Conservation (phyloP, 225 moss, liverwort and hornwort species). For the Anthoceros angustus region DNA sequence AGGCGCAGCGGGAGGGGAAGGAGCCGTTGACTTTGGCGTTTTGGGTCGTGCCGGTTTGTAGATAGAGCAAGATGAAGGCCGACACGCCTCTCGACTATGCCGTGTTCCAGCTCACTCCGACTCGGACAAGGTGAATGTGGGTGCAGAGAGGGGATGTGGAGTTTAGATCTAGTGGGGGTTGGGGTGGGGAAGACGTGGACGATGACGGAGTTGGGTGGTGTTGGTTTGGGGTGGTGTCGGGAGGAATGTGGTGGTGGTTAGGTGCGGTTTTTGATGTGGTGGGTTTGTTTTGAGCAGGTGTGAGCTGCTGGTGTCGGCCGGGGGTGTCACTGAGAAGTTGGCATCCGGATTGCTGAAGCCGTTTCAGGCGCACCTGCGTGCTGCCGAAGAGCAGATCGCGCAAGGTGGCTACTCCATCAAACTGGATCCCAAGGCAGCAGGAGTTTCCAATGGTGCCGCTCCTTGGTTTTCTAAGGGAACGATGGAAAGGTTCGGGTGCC, state of each 20-base stretch:
- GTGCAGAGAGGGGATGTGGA: background rate
- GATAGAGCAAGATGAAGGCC: slow-evolving; percentile 30
- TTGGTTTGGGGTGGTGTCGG: background rate
- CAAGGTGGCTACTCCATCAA: slow-evolving; percentile 82
- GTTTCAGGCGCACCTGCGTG: slow-evolving; percentile 77
- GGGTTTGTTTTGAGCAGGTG: slow-evolving; percentile 30
- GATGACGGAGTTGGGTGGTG: background rate
- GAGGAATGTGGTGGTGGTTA: background rate
- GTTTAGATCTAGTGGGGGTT: background rate
- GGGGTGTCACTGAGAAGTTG: slow-evolving; percentile 70
- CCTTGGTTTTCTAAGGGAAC: slow-evolving; percentile 96
- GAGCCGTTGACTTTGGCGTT: background rate
- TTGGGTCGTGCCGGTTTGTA: background rate
- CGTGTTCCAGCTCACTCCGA: slow-evolving; percentile 57
- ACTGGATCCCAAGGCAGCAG: slow-evolving; percentile 46
- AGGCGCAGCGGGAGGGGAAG: background rate
- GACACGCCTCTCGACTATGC: slow-evolving; percentile 53
- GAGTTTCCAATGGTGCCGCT: slow-evolving; percentile 28
- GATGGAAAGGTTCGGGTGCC: slow-evolving; percentile 83
- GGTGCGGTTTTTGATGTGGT: background rate
- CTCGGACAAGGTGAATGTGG: slow-evolving; percentile 36
- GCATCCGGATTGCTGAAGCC: slow-evolving; percentile 91
- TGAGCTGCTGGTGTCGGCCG: slow-evolving; percentile 78
- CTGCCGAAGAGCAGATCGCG: slow-evolving; percentile 80
- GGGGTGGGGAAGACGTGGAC: too few relatives aligned